Percentiles rank a stretch among this genome's conserved stretches.
Evolutionary conservation across 768 basidiomycete species (phyloP).

Genomic region (Coprinellus micaceus): DNA sequence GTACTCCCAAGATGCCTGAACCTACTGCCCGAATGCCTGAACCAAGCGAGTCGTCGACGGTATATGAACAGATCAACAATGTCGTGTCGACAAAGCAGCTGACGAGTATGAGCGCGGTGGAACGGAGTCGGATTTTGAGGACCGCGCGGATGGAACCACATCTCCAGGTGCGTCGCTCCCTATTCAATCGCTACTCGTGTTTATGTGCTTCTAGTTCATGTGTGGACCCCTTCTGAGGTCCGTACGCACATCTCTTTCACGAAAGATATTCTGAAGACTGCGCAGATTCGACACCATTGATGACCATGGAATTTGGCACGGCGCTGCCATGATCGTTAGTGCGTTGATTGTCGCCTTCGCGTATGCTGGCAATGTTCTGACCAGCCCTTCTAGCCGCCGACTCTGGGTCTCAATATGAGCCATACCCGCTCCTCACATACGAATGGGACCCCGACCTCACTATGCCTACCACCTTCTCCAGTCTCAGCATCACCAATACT

Average conservation of each 20-base stretch:
- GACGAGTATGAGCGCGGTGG: conserved; percentile 53
- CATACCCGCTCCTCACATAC: conserved; percentile 64
- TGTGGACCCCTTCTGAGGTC: conserved; percentile 77
- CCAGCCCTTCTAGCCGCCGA: conserved; percentile 55
- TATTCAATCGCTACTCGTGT: background rate
- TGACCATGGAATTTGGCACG: conserved; percentile 76
- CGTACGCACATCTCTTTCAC: conserved; percentile 14
- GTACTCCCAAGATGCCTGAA: background rate
- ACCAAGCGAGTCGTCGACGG: conserved; percentile 5
- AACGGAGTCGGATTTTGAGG: conserved; percentile 57
- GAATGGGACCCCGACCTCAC: conserved; percentile 65
- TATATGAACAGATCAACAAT: too few relatives aligned
- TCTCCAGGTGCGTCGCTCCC: conserved; percentile 47
- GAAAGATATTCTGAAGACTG: too few relatives aligned
- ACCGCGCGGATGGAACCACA: conserved; percentile 74
- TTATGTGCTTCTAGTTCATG: conserved; percentile 56
- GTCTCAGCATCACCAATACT: conserved; percentile 6
- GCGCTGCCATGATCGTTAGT: conserved; percentile 87
- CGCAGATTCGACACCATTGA: conserved; percentile 83
- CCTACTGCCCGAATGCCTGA: conserved; percentile 14
- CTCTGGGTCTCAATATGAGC: conserved; percentile 73
- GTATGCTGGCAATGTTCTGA: background rate
- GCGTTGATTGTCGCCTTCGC: conserved; percentile 30
- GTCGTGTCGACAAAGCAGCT: conserved; percentile 38
- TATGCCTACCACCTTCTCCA: conserved; percentile 14